phyloP scores from a whole-genome alignment of 257 asterid genomes.

The Striga asiatica region DNA sequence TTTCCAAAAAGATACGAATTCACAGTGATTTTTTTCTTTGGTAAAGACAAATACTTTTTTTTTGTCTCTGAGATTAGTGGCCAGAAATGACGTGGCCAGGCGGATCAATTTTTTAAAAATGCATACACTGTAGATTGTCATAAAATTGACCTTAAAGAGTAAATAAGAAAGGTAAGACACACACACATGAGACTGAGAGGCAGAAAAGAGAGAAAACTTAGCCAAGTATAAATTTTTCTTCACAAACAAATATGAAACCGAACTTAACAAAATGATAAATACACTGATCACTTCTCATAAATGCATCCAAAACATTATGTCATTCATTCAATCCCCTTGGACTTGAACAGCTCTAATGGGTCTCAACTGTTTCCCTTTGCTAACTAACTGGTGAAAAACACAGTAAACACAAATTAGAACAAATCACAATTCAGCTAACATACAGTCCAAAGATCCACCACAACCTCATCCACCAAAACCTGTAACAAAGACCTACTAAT shows the following conservation, averaged over 20 bases:
- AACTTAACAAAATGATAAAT: neutral
- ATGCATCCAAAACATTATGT: conserved; percentile 8
- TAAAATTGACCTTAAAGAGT: too few relatives aligned
- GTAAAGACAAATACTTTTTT: too few relatives aligned
- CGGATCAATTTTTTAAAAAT: too few relatives aligned
- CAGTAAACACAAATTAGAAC: neutral
- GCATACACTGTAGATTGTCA: too few relatives aligned
- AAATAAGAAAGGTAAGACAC: too few relatives aligned
- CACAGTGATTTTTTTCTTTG: too few relatives aligned
- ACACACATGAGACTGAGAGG: neutral
- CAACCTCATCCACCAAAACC: conserved; percentile 60
- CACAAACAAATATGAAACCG: neutral
- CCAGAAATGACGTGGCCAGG: too few relatives aligned
- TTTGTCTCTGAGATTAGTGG: too few relatives aligned
- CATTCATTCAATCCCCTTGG: conserved; percentile 6
- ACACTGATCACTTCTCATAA: conserved; percentile 2
- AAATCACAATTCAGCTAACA: neutral
- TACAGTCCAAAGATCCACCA: conserved; percentile 31
- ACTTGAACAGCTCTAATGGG: too few relatives aligned
- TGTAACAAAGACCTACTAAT: conserved; percentile 44
- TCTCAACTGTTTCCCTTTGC: too few relatives aligned
- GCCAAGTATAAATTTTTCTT: neutral
- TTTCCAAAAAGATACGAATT: too few relatives aligned
- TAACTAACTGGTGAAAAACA: too few relatives aligned
- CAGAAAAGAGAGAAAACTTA: neutral